These are phyloP conservation scores for Plasmodium gonderi DNA, from an alignment of 169 alveolate genomes.

Conservation along the genomic window DNA sequence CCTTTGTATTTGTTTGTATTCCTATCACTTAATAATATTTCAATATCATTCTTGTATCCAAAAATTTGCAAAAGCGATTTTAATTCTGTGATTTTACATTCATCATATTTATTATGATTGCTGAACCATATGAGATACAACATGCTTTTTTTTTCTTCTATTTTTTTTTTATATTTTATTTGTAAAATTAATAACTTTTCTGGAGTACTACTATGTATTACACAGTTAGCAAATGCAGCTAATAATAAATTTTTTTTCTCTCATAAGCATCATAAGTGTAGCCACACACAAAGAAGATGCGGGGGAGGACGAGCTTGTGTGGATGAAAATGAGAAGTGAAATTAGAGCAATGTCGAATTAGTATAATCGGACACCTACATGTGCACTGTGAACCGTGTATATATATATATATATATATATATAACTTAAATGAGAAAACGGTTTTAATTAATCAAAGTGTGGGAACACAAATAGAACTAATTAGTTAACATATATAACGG, in stretches of 20 bases:
- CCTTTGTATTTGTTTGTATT: slow-evolving; percentile 42
- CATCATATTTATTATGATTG: slow-evolving; percentile 78
- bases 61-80: slow-evolving; percentile 69
- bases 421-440: not conserved
- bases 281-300: too few species aligned
- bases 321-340: too few species aligned
- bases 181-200: not conserved
- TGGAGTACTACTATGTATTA: not conserved
- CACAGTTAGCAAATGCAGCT: not conserved
- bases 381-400: not conserved
- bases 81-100: slow-evolving; percentile 77
- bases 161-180: not conserved
- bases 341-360: too few species aligned
- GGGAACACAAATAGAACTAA: not conserved
- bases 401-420: not conserved
- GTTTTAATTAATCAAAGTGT: not conserved
- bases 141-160: slow-evolving; percentile 4
- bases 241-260: not conserved
- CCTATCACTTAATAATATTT: not conserved
- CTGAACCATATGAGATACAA: slow-evolving; percentile 80
- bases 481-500: not conserved
- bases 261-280: not conserved
- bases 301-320: too few species aligned
- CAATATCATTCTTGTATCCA: slow-evolving; percentile 41
- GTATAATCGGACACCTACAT: too few species aligned